These are phyloP conservation scores for Dendrobium catenatum DNA, from an alignment of 106 monocot species.

Conservation along the genomic window DNA sequence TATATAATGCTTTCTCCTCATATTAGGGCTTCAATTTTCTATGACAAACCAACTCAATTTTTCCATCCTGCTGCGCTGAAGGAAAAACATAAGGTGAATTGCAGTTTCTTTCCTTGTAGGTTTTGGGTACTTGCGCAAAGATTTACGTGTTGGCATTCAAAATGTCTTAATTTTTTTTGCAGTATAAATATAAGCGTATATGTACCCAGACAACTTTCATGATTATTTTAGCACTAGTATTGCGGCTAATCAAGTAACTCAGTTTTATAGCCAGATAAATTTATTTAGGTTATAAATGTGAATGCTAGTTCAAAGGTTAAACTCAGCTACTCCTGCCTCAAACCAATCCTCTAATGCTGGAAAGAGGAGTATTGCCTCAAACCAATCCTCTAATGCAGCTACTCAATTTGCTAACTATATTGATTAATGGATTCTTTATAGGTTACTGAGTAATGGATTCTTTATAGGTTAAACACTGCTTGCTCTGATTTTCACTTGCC, in stretches of 20 bases:
- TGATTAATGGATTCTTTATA: no score
- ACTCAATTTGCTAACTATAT: no score
- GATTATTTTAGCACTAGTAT: conserved; percentile 74
- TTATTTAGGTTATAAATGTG: background rate
- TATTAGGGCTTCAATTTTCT: conserved; percentile 68
- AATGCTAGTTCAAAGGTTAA: background rate
- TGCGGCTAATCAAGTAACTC: background rate
- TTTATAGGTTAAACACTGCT: no score
- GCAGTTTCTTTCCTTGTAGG: background rate
- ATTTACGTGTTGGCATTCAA: conserved; percentile 7
- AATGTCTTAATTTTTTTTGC: conserved; percentile 63
- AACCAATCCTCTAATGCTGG: no score
- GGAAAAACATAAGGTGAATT: conserved; percentile 73
- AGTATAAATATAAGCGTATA: conserved; percentile 61
- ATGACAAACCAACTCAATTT: conserved; percentile 90
- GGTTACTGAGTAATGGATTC: no score
- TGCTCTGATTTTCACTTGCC: no score
- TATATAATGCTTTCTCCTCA: background rate
- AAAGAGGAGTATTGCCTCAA: no score
- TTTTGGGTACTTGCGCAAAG: background rate
- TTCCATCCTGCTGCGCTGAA: conserved; percentile 58
- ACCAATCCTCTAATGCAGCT: no score
- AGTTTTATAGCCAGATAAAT: background rate
- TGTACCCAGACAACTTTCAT: conserved; percentile 30
- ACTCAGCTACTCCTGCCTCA: no score